Evolutionary conservation across 2,329 filamentous ascomycete species (phyloP).

Genomic region (Gaeumannomyces sp.): DNA sequence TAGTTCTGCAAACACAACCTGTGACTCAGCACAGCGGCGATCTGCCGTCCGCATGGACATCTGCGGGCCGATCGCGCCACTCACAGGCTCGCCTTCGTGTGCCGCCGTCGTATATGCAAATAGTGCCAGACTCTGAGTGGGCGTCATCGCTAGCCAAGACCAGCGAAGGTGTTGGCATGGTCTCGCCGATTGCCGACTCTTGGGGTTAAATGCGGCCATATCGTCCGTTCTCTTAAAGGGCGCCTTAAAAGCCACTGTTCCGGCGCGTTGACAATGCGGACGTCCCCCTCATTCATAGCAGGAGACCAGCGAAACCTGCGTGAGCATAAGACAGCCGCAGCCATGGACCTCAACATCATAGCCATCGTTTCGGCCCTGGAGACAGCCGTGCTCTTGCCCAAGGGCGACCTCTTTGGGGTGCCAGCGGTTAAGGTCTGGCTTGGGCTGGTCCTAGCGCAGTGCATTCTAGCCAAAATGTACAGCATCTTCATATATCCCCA

Average conservation of each 20-base stretch:
- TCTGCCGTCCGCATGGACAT: background rate
- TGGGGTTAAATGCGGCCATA: background rate
- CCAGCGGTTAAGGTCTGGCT: conserved; percentile 1
- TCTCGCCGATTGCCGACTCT: too few species aligned
- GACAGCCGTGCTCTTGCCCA: background rate
- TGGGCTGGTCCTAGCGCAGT: conserved; percentile 14
- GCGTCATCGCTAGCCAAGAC: too few species aligned
- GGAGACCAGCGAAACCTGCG: background rate
- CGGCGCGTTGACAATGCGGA: too few species aligned
- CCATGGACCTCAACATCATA: background rate
- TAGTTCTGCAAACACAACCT: too few species aligned
- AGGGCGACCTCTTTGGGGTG: background rate
- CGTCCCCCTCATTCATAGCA: background rate
- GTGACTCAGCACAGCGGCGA: background rate
- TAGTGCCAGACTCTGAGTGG: too few species aligned
- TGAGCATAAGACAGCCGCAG: background rate
- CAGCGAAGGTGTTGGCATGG: too few species aligned
- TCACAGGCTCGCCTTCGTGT: background rate
- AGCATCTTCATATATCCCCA: conserved; percentile 35
- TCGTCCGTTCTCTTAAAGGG: background rate
- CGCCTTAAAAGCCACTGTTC: background rate
- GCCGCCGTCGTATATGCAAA: too few species aligned
- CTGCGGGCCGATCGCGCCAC: background rate
- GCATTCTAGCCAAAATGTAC: conserved; percentile 22
- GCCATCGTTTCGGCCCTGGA: background rate